A percentile compares a stretch with the other conserved stretches of the same genome.
These are phyloP conservation scores for Backusella sp. DNA, from an alignment of 192 early-diverging fungal species.

Conservation along the genomic window DNA sequence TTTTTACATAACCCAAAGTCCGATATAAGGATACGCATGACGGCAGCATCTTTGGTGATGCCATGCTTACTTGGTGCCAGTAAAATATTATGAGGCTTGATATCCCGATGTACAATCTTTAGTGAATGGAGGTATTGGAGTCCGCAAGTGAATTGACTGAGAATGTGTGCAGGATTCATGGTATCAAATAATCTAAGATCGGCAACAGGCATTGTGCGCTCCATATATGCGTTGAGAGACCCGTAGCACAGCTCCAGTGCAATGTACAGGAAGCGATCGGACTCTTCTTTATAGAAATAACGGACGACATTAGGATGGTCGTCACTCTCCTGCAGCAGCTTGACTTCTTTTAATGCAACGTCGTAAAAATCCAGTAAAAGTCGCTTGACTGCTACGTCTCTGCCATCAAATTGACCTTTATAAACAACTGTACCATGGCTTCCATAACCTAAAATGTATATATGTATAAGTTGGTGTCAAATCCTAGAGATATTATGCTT, in stretches of 20 bases:
- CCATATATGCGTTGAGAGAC: conserved; percentile 85
- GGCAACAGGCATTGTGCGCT: conserved; percentile 48
- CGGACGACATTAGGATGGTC: conserved; percentile 95
- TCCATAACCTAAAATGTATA: conserved; percentile 73
- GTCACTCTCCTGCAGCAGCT: conserved; percentile 89
- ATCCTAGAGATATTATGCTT: not conserved
- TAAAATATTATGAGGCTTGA: conserved; percentile 96
- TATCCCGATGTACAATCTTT: conserved; percentile 97
- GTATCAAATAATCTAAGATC: conserved; percentile 44
- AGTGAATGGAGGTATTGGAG: conserved; percentile 87
- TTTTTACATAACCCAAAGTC: conserved; percentile 98
- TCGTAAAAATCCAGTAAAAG: conserved; percentile 95
- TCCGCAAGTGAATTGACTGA: conserved; percentile 85
- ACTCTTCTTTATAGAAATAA: conserved; percentile 88
- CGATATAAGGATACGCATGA: conserved; percentile 81
- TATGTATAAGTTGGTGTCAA: not conserved
- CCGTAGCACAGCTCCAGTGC: conserved; percentile 93
- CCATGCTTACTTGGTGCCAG: conserved; percentile 62
- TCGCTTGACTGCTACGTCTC: conserved; percentile 92
- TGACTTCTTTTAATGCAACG: conserved; percentile 92
- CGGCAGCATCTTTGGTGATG: conserved; percentile 16
- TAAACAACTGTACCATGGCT: conserved; percentile 97
- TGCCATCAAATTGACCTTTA: conserved; percentile 89
- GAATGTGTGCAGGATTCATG: conserved; percentile 63
- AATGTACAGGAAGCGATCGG: conserved; percentile 93